Conservation (phyloP, 805 yeast genomes). For the Candida sakaeoensis region DNA sequence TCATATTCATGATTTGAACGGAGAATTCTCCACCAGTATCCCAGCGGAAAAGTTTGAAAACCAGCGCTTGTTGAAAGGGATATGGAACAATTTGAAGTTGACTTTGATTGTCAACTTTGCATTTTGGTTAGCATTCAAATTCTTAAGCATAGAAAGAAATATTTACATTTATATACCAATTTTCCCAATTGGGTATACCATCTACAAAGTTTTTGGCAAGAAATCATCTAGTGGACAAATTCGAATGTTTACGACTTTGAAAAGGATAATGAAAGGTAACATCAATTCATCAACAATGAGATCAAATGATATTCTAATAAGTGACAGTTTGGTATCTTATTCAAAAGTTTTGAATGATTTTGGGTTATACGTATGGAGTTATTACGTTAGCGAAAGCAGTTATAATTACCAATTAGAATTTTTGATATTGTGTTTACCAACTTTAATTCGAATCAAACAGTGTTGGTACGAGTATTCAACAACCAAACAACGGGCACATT, state of each 20-base stretch:
- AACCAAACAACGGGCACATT: constrained; percentile 50
- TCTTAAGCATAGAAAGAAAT: no score
- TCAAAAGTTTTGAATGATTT: constrained; percentile 73
- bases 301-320: constrained; percentile 74
- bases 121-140: constrained; percentile 21
- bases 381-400: constrained; percentile 30
- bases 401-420: constrained; percentile 30
- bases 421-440: constrained; percentile 50
- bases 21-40: constrained; percentile 30
- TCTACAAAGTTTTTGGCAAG: constrained; percentile 11
- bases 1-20: constrained; percentile 13
- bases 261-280: constrained; percentile 54
- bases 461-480: constrained; percentile 66
- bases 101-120: constrained; percentile 20
- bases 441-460: constrained; percentile 74
- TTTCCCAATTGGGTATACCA: constrained; percentile 8
- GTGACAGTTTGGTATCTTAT: constrained; percentile 84
- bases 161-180: constrained; percentile 10
- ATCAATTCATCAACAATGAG: constrained; percentile 56
- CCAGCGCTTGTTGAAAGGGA: constrained; percentile 27
- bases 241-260: constrained; percentile 47
- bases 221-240: constrained; percentile 22
- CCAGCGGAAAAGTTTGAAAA: constrained; percentile 31
- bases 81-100: constrained; percentile 28
- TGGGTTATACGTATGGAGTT: constrained; percentile 48